Evolutionary conservation across 176 grass and related monocot genomes (phyloP), one percentile per base, ranked within the genome.

Genomic region (Puccinellia tenuiflora): DNA sequence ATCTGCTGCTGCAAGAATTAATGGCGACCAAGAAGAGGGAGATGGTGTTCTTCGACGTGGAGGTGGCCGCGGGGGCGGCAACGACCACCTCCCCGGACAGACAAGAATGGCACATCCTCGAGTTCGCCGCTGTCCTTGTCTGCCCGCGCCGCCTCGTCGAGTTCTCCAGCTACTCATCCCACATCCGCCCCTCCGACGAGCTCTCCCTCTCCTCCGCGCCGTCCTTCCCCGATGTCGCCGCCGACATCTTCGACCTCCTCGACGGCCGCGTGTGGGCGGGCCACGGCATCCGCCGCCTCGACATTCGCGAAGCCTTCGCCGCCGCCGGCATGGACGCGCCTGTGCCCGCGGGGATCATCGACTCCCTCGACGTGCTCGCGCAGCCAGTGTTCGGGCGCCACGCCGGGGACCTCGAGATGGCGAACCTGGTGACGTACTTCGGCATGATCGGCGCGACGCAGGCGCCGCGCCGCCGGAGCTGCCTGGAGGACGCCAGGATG

Each of bases 91-190:
- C 46, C 1, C 37, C 2, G 88, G 26, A 9, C 46, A 75, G 0
- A 68, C 64, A 63, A 17, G 60, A 43, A 54, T 86, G 90, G 65
- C 88, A 54, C 28, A 34, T 98, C 50, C 69, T 98, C 5, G 96
- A 98, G 84, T 98, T 98, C 48, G 96, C 89, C 54, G 96, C 96
- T 18, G 85, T 95, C 38, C 26, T 98, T 1, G 96, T 98, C n/a
- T n/a, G n/a, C n/a, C n/a, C n/a, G n/a, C n/a, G n/a, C n/a, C n/a
- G n/a, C n/a, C n/a, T n/a, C n/a, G n/a, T n/a, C n/a, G n/a, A n/a
- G 88, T 76, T 93, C 28, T 91, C 25, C 26, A 95, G 92, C 92
- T 91, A 95, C 88, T 89, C 81, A 54, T 93, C 92, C 12, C 73
- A 87, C n/a, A 88, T 98, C 74, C 86, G 81, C 55, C 91, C n/a